Evolutionary conservation across 2,329 filamentous ascomycete genomes (phyloP), one percentile per base, ranked within the genome.

Genomic region (Leptographium procerum): DNA sequence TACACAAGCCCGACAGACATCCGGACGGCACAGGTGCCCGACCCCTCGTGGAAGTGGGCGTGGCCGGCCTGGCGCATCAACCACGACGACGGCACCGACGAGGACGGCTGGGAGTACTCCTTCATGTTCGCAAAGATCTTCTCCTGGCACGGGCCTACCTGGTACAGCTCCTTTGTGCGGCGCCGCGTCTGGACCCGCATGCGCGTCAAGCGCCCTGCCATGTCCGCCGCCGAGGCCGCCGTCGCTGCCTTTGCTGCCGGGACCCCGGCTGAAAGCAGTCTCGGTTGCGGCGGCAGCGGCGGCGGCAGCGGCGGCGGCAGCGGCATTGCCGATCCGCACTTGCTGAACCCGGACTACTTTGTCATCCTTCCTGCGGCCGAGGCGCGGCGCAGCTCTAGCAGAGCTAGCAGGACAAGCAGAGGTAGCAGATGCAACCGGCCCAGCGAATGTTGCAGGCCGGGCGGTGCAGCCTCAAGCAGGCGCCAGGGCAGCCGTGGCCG

Each of bases 91-190:
- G 84, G 88, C 28, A 52, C 55, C 13, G 94, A 97, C 66, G 87
- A 92, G 62, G 88, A 92, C 62, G 94, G 94, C 4, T 99, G 94
- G 94, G 87, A 95, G 69, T 99, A 99, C 72, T 94, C 89, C 19
- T 91, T 96, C 69, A 86, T 88, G 64, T 99, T 97, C 68, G 76
- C 77, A 63, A 83, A 80, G 61, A 77, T 73, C 48, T 90, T 88
- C 64, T 83, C 84, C 3, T 99, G 94, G 94, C 94, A 99, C 70
- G 86, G 86, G 3, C 88, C 88, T 22, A 87, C 84, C 29, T 97
- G 92, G 91, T 96, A 90, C 72, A 92, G 91, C 69, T 95, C 90
- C 1, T 99, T 92, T 68, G 94, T 96, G n/a, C 81, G 94, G 40
- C 79, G 94, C 64, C 81, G 94, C 61, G 84, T 89, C 26, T 99